Evolutionary conservation across 2,329 filamentous ascomycete genomes (phyloP).

Genomic region (Acrodontium crateriforme): DNA sequence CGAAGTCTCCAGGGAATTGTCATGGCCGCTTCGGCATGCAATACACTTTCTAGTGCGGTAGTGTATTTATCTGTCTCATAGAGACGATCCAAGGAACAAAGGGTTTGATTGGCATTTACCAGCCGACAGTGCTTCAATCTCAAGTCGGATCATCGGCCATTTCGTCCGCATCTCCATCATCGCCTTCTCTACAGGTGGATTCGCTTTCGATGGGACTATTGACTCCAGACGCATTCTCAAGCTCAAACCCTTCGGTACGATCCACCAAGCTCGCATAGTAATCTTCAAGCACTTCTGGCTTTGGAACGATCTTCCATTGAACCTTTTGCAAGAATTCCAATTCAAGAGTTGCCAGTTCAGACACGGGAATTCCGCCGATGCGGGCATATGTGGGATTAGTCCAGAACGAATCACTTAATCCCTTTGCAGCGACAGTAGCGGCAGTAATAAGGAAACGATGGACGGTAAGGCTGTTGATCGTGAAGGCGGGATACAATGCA

Average conservation of each 20-base stretch:
- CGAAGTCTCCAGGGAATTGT: too few species aligned
- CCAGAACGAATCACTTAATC: slow-evolving; percentile 93
- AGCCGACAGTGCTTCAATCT: too few species aligned
- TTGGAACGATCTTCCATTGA: slow-evolving; percentile 93
- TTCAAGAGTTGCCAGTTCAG: slow-evolving; percentile 80
- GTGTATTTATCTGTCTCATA: too few species aligned
- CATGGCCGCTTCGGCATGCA: too few species aligned
- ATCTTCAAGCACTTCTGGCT: slow-evolving; percentile 81
- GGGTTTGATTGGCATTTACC: too few species aligned
- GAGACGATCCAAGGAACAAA: too few species aligned
- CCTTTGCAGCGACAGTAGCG: slow-evolving; percentile 90
- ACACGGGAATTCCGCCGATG: slow-evolving; percentile 81
- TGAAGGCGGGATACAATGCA: slow-evolving; percentile 83
- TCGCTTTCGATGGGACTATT: slow-evolving; percentile 7
- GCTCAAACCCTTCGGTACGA: slow-evolving; percentile 44
- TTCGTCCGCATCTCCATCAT: slow-evolving; percentile 2
- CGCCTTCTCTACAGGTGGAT: background rate
- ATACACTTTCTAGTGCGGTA: too few species aligned
- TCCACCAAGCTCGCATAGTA: slow-evolving; percentile 84
- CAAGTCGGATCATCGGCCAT: slow-evolving; percentile 3
- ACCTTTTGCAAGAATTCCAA: slow-evolving; percentile 85
- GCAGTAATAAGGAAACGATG: slow-evolving; percentile 95
- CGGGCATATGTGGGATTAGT: slow-evolving; percentile 93
- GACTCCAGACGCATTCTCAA: slow-evolving; percentile 25
- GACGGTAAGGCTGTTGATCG: slow-evolving; percentile 88